Evolutionary conservation across 2,329 filamentous ascomycete genomes (phyloP), one percentile per base, ranked within the genome.

Genomic region (Diaporthe australafricana): DNA sequence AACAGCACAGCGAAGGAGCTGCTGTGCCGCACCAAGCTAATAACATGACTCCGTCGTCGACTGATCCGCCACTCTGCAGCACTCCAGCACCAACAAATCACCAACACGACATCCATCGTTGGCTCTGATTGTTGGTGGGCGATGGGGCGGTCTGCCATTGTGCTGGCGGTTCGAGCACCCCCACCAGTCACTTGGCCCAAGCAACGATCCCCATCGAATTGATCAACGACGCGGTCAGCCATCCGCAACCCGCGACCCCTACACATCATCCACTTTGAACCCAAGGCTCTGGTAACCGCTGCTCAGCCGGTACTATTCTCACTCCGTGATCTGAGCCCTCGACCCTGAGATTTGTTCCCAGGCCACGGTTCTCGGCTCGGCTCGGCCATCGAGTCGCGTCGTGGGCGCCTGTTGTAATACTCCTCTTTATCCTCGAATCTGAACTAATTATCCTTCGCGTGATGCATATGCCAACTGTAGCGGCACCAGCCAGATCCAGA

Each of bases 41-140:
- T 42, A 35, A 11, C 42, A 35, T 38, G 60, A 63, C 60, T 63
- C 60, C 60, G 48, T 63, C 60, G 60, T 48, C 60, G 60, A 63
- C 60, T 25, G 60, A 63, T 63, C 60, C 60, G 42, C 60, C 60
- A 5, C 25, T 48, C 7, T 50, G 60, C 60, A 63, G 60, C 60
- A 35, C n/a, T 48, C 45, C 35, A 38, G 35, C 42, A 63, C 60
- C 60, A 63, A 63, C 60, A 48, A 12, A 48, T 17, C 60, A 63
- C 60, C 60, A 63, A 63, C 60, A 9, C n/a, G n/a, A n/a, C n/a
- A n/a, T n/a, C 20, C 30, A 48, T 30, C 35, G 9, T 38, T 48
- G 60, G 30, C 60, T 63, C 30, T n/a, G 12, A 25, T 35, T 22
- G 12, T 47, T 25, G 60, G 6, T 27, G 30, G 6, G 8, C 42